These are phyloP conservation scores for Eustoma russellianum DNA, from an alignment of 257 asterid species.

Conservation along the genomic window DNA sequence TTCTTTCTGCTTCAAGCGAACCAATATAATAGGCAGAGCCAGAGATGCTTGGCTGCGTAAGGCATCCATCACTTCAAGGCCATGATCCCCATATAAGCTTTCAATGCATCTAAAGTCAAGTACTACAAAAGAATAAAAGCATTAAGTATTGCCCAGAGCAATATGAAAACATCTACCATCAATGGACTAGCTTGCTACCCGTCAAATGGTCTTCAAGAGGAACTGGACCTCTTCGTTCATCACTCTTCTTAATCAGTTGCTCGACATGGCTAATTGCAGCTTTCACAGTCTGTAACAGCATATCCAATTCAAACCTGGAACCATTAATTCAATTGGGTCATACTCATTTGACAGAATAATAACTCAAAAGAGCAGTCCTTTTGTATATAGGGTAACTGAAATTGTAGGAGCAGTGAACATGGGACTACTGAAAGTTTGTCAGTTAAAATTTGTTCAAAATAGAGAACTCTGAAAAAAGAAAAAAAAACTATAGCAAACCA, in stretches of 20 bases:
- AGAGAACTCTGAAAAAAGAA: too few relatives aligned
- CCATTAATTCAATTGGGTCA: too few relatives aligned
- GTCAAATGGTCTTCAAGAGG: slow-evolving; percentile 70
- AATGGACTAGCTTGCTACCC: slow-evolving; percentile 35
- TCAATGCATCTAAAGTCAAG: slow-evolving; percentile 88
- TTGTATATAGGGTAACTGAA: too few relatives aligned
- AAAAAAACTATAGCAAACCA: too few relatives aligned
- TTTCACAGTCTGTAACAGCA: slow-evolving; percentile 83
- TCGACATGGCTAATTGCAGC: slow-evolving; percentile 73
- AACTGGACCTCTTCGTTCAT: slow-evolving; percentile 43
- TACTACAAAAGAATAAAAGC: slow-evolving; percentile 31
- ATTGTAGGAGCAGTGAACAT: neutral
- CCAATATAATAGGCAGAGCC: slow-evolving; percentile 76
- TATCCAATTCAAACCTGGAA: slow-evolving; percentile 95
- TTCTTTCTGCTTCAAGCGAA: slow-evolving; percentile 90
- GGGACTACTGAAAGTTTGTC: neutral
- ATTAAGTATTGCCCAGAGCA: slow-evolving; percentile 12
- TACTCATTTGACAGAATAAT: too few relatives aligned
- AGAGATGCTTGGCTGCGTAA: slow-evolving; percentile 67
- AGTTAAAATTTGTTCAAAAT: too few relatives aligned
- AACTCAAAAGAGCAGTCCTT: too few relatives aligned
- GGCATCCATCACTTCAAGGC: slow-evolving; percentile 92
- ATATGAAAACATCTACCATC: neutral
- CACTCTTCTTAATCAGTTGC: slow-evolving; percentile 54
- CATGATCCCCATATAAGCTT: slow-evolving; percentile 95